These are phyloP conservation scores for Musa schizocarpa DNA, from an alignment of 176 grass and related monocot species.

Conservation along the genomic window DNA sequence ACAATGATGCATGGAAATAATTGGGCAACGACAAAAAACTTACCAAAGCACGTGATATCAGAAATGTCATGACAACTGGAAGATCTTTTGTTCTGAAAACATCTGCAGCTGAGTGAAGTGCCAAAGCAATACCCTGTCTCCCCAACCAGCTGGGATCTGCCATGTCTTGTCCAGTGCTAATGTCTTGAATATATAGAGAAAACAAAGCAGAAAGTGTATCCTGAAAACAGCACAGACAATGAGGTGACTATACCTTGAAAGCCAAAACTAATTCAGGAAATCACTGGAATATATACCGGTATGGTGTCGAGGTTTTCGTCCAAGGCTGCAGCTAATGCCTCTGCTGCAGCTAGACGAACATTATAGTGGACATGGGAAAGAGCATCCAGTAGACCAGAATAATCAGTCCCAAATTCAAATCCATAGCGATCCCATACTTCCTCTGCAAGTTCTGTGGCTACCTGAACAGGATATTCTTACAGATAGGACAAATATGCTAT, in stretches of 20 bases:
- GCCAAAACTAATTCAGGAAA: neutral
- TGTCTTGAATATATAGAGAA: conserved; percentile 61
- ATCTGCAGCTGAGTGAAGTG: conserved; percentile 84
- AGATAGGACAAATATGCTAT: neutral
- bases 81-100: conserved; percentile 88
- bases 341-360: conserved; percentile 76
- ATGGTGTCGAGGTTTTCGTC: conserved; percentile 83
- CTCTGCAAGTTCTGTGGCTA: conserved; percentile 81
- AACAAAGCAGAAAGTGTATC: conserved; percentile 88
- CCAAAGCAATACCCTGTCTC: conserved; percentile 89
- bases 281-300: conserved; percentile 43
- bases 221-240: conserved; percentile 30
- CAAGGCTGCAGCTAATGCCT: conserved; percentile 85
- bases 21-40: conserved; percentile 1
- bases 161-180: conserved; percentile 52
- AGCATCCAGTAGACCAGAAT: conserved; percentile 71
- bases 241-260: neutral
- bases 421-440: conserved; percentile 84
- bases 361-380: conserved; percentile 87
- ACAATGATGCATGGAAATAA: neutral
- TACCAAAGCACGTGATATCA: conserved; percentile 94
- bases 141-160: conserved; percentile 64
- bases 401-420: conserved; percentile 76
- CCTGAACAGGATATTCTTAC: conserved; percentile 33
- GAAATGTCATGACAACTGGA: conserved; percentile 92